phyloP scores from a whole-genome alignment of 2,329 filamentous ascomycete species.

The Fusarium longipes region DNA sequence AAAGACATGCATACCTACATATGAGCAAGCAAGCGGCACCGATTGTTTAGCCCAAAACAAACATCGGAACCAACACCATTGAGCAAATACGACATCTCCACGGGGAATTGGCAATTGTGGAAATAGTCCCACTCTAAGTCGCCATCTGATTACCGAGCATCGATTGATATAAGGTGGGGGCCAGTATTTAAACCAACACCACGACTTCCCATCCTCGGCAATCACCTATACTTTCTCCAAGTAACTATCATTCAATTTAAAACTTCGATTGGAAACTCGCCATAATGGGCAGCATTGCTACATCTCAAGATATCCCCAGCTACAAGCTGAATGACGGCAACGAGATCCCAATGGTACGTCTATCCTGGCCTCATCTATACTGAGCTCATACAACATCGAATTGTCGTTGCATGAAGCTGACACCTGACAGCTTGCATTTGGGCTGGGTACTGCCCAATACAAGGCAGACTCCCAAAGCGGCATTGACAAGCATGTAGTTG shows the following conservation, averaged over 20 bases:
- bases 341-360: slow-evolving; percentile 73
- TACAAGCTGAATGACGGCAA: slow-evolving; percentile 80
- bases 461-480: slow-evolving; percentile 62
- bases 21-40: neutral
- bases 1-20: neutral
- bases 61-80: neutral
- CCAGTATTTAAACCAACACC: neutral
- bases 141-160: neutral
- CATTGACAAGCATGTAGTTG: slow-evolving; percentile 65
- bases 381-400: neutral
- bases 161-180: neutral
- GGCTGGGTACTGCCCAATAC: slow-evolving; percentile 75
- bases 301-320: slow-evolving; percentile 57
- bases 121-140: neutral
- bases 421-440: slow-evolving; percentile 71
- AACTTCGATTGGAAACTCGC: neutral
- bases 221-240: neutral
- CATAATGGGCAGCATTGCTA: slow-evolving; percentile 30
- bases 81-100: neutral
- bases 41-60: neutral
- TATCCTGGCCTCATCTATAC: neutral
- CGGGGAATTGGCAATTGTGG: neutral
- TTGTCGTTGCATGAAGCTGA: slow-evolving; percentile 3
- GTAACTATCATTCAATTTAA: neutral
- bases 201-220: neutral